Evolutionary conservation across 2,329 filamentous ascomycete species (phyloP).

Genomic region (Alternaria infectoria): DNA sequence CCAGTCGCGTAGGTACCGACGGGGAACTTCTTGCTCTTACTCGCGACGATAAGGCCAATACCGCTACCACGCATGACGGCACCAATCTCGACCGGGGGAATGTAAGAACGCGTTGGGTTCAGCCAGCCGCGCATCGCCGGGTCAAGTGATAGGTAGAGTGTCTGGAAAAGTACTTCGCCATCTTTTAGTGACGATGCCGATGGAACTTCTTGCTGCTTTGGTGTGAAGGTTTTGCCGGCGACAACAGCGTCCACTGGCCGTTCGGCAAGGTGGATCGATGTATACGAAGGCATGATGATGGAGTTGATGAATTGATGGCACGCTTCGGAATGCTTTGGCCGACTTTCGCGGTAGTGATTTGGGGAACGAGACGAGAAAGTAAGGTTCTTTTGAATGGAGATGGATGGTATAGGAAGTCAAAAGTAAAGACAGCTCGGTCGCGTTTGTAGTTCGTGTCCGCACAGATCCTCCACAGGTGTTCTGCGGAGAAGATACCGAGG

Average conservation of each 20-base stretch:
- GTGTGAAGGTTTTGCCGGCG: conserved; percentile 68
- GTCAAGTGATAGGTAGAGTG: conserved; percentile 72
- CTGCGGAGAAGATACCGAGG: conserved; percentile 34
- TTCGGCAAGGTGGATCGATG: conserved; percentile 65
- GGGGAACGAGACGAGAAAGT: not conserved
- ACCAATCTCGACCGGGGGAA: conserved; percentile 71
- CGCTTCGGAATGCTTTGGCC: accelerated
- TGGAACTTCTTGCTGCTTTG: conserved; percentile 58
- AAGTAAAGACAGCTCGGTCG: not conserved
- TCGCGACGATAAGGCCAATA: conserved; percentile 67
- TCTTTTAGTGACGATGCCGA: conserved; percentile 61
- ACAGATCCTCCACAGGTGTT: conserved; percentile 22
- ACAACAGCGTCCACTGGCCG: conserved; percentile 67
- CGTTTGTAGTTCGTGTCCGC: conserved; percentile 11
- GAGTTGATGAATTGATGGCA: not conserved
- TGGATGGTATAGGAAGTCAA: not conserved
- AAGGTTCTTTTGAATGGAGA: not conserved
- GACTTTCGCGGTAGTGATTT: not conserved
- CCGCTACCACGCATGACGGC: conserved; percentile 70
- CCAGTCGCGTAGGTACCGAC: conserved; percentile 65
- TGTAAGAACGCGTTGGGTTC: conserved; percentile 64
- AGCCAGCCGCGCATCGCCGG: conserved; percentile 80
- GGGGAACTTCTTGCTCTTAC: conserved; percentile 61
- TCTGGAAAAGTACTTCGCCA: conserved; percentile 67
- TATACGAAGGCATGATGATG: conserved; percentile 49